These are phyloP conservation scores for Ceratocystis alfenasii DNA, from an alignment of 2,329 filamentous ascomycete genomes.

Conservation along the genomic window DNA sequence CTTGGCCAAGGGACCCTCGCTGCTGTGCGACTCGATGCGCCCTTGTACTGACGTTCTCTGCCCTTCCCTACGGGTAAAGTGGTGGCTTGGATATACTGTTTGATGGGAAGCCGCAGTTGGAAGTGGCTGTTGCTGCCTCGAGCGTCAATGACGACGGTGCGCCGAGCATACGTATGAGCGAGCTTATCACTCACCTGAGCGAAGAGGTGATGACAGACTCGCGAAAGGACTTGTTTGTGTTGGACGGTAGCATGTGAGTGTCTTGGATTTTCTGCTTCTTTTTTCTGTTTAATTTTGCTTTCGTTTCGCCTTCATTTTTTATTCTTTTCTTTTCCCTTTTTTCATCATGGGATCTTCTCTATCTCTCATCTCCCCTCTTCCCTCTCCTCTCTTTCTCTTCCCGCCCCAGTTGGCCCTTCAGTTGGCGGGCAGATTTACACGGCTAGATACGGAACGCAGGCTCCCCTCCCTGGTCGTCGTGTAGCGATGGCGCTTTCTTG, in stretches of 20 bases:
- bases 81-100: constrained; percentile 94
- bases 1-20: neutral
- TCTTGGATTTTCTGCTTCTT: neutral
- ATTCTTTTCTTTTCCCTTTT: too few relatives aligned
- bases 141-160: constrained; percentile 43
- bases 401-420: neutral
- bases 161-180: constrained; percentile 47
- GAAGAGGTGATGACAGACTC: constrained; percentile 72
- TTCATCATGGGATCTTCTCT: too few relatives aligned
- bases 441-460: too few relatives aligned
- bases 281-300: too few relatives aligned
- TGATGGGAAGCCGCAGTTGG: constrained; percentile 63
- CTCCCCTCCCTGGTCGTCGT: neutral
- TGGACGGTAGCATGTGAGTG: constrained; percentile 77
- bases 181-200: constrained; percentile 68
- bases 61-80: constrained; percentile 34
- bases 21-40: neutral
- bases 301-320: too few relatives aligned
- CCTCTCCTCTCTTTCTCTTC: too few relatives aligned
- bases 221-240: constrained; percentile 76
- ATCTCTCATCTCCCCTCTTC: too few relatives aligned
- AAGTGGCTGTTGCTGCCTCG: constrained; percentile 52
- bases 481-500: neutral
- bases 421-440: neutral
- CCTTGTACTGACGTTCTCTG: neutral